Evolutionary conservation across 2,329 filamentous ascomycete genomes (phyloP), one percentile per base, ranked within the genome.

Genomic region (Scytalidium lignicola): DNA sequence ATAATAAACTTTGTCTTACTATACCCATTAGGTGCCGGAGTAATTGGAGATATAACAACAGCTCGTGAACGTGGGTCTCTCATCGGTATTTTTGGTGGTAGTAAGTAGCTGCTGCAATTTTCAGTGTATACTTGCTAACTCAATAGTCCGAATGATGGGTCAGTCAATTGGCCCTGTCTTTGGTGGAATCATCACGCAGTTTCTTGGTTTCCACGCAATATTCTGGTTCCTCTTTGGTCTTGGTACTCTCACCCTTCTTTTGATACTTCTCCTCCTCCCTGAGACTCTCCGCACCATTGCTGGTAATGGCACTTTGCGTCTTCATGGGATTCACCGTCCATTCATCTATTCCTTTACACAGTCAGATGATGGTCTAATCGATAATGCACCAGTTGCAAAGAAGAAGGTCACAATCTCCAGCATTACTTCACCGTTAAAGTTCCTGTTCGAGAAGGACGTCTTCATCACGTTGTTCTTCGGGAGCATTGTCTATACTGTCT

Each of bases 391-490:
- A 4, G 41, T 51, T 6, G 46, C 54, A 17, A 56, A 58, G 19
- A 52, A 58, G 17, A 65, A 61, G 8, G 47, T 73, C 1, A 66
- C 64, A 0, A 26, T 66, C 3, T 47, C 55, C 7, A 70, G 63
- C 2, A 60, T 72, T 12, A 21, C 71, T 2, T 59, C 62, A 7
- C 71, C 73, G 0, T 55, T 76, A 2, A 58, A 56, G 12, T 67
- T 73, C 48, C 62, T 76, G 2, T 52, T 56, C 7, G 70, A 76
- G 49, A 74, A 74, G 51, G 74, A 76, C 46, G 68, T 76, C 13
- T 63, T 73, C 41, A 59, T 68, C 41, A 68, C 66, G 3, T 57
- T 76, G 0, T 57, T 73, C 46, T 76, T 68, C 39, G 70, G 72
- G 40, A 66, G 66, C 10, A 63, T 72, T 5, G 65, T 72, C 1